A percentile compares a stretch with the other conserved stretches of the same genome.
Conservation (phyloP, 1,139 yeast genomes). For the Candida smagusa region DNA sequence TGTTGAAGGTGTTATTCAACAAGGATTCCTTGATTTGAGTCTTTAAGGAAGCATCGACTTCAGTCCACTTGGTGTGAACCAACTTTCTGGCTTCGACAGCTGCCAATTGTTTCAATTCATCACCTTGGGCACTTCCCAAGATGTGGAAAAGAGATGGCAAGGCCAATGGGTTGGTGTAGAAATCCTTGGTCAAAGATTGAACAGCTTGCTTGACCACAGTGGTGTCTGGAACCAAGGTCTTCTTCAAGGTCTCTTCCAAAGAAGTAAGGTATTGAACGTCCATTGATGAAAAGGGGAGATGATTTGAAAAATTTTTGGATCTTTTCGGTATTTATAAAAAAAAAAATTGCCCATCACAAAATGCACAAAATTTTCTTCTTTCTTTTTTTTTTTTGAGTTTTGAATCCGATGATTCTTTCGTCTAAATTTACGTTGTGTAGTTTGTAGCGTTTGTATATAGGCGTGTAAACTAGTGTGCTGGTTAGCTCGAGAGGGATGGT, state of each 20-base stretch:
- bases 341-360: conserved; percentile 1
- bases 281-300: conserved; percentile 31
- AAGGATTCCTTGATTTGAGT: conserved; percentile 64
- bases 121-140: conserved; percentile 62
- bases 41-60: conserved; percentile 51
- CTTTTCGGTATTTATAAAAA: conserved; percentile 2
- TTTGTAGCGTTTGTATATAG: background rate
- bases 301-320: conserved; percentile 4
- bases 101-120: conserved; percentile 74
- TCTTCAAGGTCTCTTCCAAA: conserved; percentile 74
- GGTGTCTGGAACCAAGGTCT: conserved; percentile 75
- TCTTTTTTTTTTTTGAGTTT: background rate
- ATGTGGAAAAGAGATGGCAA: conserved; percentile 83
- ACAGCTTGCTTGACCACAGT: conserved; percentile 82
- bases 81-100: conserved; percentile 94
- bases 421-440: conserved; percentile 1
- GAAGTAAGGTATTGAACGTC: conserved; percentile 67
- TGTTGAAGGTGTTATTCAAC: conserved; percentile 63
- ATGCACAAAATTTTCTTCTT: background rate
- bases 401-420: conserved; percentile 1
- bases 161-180: conserved; percentile 67
- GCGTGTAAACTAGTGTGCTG: no score
- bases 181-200: conserved; percentile 65
- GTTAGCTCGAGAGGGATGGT: no score
- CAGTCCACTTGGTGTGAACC: conserved; percentile 69